Base-by-base conservation (phyloP, 306 rosid genomes). In the Inga oerstediana region DNA sequence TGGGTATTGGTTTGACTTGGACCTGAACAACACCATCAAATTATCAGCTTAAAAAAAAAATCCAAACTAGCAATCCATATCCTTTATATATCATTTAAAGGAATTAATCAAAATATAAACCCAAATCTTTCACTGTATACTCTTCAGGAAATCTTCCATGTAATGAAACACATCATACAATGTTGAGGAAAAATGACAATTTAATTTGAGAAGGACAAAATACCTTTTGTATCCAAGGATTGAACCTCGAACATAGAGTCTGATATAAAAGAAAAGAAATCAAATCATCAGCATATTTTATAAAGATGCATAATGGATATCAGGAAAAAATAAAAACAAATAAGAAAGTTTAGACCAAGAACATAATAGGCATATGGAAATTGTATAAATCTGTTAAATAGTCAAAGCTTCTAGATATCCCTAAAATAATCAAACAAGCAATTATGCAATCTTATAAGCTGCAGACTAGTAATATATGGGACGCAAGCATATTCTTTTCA, bases 171-270 rank as follows among this genome's bases (percentile, higher is more conserved):
- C 8, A 78, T 7, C 5, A 30, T 27, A 75, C 37, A 30, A 76
- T 41, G 56, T 32, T 6, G 19, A n/a, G 24, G 39, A 15, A 8
- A 7, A 5, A 35, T 12, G 11, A 6, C 6, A 75, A 48, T 0
- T 46, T 8, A 35, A 30, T 27, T 15, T 0, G 16, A 4, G 10
- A 1, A 13, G 68, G 30, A 45, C 7, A 54, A 0, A 48, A 46
- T 83, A 96, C 99, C 99, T 92, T 88, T 96, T 96, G 90, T 91
- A 96, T 78, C 99, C 99, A 72, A 94, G 97, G 78, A 96, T 85
- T 9, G 97, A 85, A 74, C 97, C 99, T 69, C 97, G 85, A 52
- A 85, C 88, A 76, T 96, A 96, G 62, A 96, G 99, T 70, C 99
- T 95, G 94, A 27, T 10, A 80, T 13, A 69, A 4, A 65, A 77